A percentile compares a stretch with the other conserved stretches of the same genome.
Evolutionary conservation across 208 protist genomes (phyloP).

Genomic region (Acanthamoeba triangularis): DNA sequence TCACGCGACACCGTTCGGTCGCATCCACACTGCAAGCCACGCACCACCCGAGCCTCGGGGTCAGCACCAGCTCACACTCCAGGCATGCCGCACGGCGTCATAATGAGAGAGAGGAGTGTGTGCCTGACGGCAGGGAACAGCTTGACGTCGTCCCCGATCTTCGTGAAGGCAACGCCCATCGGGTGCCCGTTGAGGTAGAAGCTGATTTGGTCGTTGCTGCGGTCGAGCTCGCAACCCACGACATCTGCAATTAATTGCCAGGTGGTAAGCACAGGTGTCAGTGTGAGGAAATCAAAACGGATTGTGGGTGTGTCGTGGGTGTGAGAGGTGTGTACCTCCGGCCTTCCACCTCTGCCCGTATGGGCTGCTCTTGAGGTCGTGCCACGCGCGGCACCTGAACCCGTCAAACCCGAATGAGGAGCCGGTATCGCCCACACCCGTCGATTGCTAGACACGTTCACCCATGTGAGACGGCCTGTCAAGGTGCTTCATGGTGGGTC

Average conservation of each 20-base stretch:
- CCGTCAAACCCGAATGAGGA: background rate
- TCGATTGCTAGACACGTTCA: background rate
- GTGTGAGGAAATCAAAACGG: background rate
- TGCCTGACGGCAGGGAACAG: slow-evolving; percentile 27
- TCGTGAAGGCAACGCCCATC: background rate
- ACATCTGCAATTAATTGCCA: no score
- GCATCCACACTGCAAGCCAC: background rate
- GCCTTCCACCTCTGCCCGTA: slow-evolving; percentile 21
- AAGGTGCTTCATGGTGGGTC: background rate
- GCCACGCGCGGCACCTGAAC: background rate
- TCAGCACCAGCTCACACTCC: background rate
- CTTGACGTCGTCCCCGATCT: background rate
- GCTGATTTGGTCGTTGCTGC: slow-evolving; percentile 38
- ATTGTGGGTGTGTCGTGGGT: background rate
- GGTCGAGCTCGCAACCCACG: background rate
- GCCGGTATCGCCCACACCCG: background rate
- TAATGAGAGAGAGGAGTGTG: background rate
- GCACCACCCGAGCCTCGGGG: background rate
- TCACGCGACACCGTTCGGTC: background rate
- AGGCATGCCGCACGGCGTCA: background rate
- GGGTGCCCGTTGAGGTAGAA: slow-evolving; percentile 3
- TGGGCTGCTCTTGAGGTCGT: background rate
- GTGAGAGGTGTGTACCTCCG: background rate
- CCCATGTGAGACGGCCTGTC: background rate
- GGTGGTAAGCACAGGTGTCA: no score